Percentiles rank a stretch among this genome's conserved stretches.
phyloP scores from a whole-genome alignment of 805 yeast genomes.

The Ogataea corticis region DNA sequence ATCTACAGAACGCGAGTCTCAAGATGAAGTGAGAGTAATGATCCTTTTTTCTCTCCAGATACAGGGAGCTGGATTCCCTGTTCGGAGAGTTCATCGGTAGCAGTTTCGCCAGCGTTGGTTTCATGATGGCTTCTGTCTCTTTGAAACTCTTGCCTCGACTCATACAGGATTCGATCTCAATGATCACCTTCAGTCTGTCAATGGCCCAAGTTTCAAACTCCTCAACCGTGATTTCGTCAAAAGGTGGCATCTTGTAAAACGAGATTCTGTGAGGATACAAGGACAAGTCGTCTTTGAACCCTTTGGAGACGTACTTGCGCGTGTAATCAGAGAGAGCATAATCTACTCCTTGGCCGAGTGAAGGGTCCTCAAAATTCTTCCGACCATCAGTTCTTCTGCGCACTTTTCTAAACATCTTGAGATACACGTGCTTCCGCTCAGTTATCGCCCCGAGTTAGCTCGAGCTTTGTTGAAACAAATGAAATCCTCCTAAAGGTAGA shows the following conservation, averaged over 20 bases:
- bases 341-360: slow-evolving; percentile 27
- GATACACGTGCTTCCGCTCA: background rate
- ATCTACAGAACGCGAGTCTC: slow-evolving; percentile 85
- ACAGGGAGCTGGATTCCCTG: slow-evolving; percentile 39
- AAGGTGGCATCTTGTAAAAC: slow-evolving; percentile 76
- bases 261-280: slow-evolving; percentile 58
- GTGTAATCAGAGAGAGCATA: slow-evolving; percentile 32
- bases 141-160: slow-evolving; percentile 62
- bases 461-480: background rate
- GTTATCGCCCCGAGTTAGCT: background rate
- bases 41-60: slow-evolving; percentile 77
- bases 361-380: slow-evolving; percentile 51
- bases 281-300: slow-evolving; percentile 32
- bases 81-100: slow-evolving; percentile 62
- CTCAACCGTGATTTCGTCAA: slow-evolving; percentile 83
- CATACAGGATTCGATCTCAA: slow-evolving; percentile 77
- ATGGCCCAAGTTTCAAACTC: slow-evolving; percentile 96
- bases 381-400: slow-evolving; percentile 76
- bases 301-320: slow-evolving; percentile 26
- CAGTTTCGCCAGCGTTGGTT: slow-evolving; percentile 61
- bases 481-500: no score
- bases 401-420: slow-evolving; percentile 65
- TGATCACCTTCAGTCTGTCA: slow-evolving; percentile 78
- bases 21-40: slow-evolving; percentile 89
- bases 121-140: slow-evolving; percentile 65